A percentile compares a stretch with the other conserved stretches of the same genome.
Conservation (phyloP, 2,329 filamentous ascomycete species). For the Colletotrichum viniferum region DNA sequence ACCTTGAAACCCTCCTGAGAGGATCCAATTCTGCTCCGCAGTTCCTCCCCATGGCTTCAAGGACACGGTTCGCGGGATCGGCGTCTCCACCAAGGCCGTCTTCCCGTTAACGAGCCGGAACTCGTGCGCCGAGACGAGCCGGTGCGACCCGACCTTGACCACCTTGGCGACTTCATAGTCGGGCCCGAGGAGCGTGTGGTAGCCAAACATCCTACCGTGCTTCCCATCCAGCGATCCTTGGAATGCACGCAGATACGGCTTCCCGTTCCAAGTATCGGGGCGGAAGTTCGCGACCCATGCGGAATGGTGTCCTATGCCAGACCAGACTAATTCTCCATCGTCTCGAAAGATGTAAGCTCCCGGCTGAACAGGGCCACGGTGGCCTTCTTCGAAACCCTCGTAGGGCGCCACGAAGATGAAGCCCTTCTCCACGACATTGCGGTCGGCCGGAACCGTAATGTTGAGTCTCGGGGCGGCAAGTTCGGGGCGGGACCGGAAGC, state of each 20-base stretch:
- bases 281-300: neutral
- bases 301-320: neutral
- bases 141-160: neutral
- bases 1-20: neutral
- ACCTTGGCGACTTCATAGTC: neutral
- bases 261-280: neutral
- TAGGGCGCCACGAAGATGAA: neutral
- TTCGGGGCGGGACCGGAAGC: neutral
- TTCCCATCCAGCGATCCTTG: neutral
- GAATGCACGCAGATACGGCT: neutral
- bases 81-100: neutral
- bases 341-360: neutral
- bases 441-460: neutral
- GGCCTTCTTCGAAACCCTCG: neutral
- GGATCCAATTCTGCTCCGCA: neutral
- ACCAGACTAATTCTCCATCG: neutral
- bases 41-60: neutral
- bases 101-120: neutral
- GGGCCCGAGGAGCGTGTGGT: neutral
- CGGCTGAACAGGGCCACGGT: fast-evolving
- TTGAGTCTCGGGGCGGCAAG: neutral
- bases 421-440: neutral
- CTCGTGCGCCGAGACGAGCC: neutral
- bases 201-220: neutral
- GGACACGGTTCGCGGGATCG: neutral